Evolutionary conservation across 306 rosid genomes (phyloP), one percentile per base, ranked within the genome.

Genomic region (Gastrolobium bilobum): DNA sequence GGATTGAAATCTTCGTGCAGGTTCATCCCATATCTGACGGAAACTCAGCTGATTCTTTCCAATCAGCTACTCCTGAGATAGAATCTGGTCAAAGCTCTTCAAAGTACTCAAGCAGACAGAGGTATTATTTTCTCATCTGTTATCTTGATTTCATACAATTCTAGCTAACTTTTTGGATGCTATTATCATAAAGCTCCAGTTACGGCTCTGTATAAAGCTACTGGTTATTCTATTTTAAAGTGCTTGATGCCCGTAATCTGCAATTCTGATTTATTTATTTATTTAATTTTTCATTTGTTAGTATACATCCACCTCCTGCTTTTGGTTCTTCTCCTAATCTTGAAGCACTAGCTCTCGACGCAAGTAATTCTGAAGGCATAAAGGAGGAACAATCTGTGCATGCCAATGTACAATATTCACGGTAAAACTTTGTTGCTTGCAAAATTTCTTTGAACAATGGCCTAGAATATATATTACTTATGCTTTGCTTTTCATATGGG

Each of bases 311-410:
- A 71, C 98, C 98, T 60, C 99, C 99, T 89, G 96, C 99, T 38
- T 96, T 96, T 75, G 99, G 99, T 52, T 96, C 99, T 68, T 96
- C 97, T 74, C 97, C 97, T 76, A 96, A 93, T 87, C 98, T 96
- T 39, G 99, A 93, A 87, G 99, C 97, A 66, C 90, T 93, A 59
- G 94, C 93, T 72, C 98, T 91, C 79, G 96, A 89, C 73, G 91
- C 88, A 75, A 86, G 69, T 70, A 75, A 80, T 7, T 64, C 82
- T 68, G 84, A 86, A 74, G 94, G 71, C 78, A 69, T 80, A 20
- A 94, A 87, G 68, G 96, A 73, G 67, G 97, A 96, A 65, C 81
- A 84, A 33, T 89, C 94, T 77, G 85, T 93, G 46, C 91, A 91
- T 79, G 94, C 87, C 83, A 89, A 69, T 47, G 59, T 75, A 26